Evolutionary conservation across 108 stramenopile genomes (phyloP), one percentile per base, ranked within the genome.

Genomic region (Nitzschia palea): DNA sequence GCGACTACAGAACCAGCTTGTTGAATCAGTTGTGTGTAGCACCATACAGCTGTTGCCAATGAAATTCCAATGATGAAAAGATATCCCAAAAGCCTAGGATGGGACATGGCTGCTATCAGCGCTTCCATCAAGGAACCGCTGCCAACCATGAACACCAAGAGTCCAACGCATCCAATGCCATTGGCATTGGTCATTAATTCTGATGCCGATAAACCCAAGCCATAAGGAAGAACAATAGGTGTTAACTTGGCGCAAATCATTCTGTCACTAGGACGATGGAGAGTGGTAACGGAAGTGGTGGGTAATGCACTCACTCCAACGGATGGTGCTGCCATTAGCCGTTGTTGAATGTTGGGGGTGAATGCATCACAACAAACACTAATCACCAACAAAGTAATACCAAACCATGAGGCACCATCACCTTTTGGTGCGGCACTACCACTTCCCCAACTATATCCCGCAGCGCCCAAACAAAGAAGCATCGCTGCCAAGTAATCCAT

Each of bases 311-410:
- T 72, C 10, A 15, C 35, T 20, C 17, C 31, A 14, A 22, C 3
- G 36, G 34, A 45, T 65, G 65, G 43, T 1, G 70, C 36, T 22
- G 70, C 23, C 86, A 88, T 81, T 6, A 86, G 36, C 33, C 75
- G 52, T 55, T 89, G 71, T 74, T 84, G 77, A 20, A 86, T 62
- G 51, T 89, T 89, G 15, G 88, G 88, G 0, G 84, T 83, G 1
- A 89, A 43, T 9, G 88, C 88, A 73, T 89, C 88, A 40, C 85
- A 86, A 50, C 84, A 77, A 15, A 89, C 74, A 57, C 83, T 84
- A 4, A 71, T 50, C 14, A 62, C 51, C 70, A 89, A 52, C 48
- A 89, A 56, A 10, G 33, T 22, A 28, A 82, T 56, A 15, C 88
- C 88, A 33, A 40, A 44, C 8, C 67, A 68, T 55, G 67, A 42